phyloP scores from a whole-genome alignment of 2,329 filamentous ascomycete genomes.

The Coniella lustricola region DNA sequence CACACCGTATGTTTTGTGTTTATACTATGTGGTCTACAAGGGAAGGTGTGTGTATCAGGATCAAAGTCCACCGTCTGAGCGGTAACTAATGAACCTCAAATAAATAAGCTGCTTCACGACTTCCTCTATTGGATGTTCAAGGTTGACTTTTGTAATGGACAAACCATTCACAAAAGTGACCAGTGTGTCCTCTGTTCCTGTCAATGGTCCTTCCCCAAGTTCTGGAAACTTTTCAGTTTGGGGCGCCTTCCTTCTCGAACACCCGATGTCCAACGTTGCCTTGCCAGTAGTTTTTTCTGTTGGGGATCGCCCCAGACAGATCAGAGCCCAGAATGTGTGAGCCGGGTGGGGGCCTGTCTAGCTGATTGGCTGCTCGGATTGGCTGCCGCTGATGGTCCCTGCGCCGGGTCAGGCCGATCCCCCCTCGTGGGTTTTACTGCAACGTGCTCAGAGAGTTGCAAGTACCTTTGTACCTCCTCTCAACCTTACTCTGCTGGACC shows the following conservation, averaged over 20 bases:
- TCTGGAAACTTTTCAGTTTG: too few species aligned
- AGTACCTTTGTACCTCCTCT: too few species aligned
- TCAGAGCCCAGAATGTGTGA: conserved; percentile 5
- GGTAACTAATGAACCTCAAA: neutral
- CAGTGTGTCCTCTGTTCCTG: too few species aligned
- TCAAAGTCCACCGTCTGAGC: neutral
- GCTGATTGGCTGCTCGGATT: neutral
- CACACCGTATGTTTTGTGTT: neutral
- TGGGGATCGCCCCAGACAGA: conserved; percentile 15
- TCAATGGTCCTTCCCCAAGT: too few species aligned
- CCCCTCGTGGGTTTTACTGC: neutral
- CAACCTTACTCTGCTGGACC: too few species aligned
- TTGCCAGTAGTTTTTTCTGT: conserved; percentile 9
- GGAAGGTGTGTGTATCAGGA: neutral
- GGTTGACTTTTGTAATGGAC: too few species aligned
- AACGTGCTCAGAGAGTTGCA: neutral
- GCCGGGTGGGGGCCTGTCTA: neutral
- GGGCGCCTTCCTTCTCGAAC: conserved; percentile 1
- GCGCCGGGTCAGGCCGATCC: conserved; percentile 1
- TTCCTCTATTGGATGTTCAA: too few species aligned
- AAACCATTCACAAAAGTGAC: too few species aligned
- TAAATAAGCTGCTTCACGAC: neutral
- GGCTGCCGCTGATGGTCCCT: neutral
- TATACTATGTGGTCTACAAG: neutral
- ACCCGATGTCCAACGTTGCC: neutral